Evolutionary conservation across 305 asterid species (phyloP).

Genomic region (Withania somnifera): DNA sequence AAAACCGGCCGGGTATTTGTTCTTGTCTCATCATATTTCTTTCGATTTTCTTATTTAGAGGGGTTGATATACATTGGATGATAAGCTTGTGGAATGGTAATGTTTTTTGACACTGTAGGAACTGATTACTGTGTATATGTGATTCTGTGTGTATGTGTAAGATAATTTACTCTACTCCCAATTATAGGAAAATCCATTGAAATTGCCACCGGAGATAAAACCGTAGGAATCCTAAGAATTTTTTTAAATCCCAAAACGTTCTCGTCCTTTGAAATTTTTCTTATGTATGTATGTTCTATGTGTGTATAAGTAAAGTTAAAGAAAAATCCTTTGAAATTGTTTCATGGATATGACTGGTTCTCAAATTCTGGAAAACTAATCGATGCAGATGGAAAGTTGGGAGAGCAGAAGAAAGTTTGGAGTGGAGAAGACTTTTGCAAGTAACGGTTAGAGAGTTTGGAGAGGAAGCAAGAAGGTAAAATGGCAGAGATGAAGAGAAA

Average conservation of each 20-base stretch:
- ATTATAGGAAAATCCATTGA: not conserved
- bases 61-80: conserved; percentile 1
- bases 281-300: not conserved
- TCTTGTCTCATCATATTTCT: conserved; percentile 75
- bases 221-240: not conserved
- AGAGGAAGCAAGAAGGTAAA: too few species aligned
- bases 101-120: conserved; percentile 42
- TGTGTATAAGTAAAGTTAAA: not conserved
- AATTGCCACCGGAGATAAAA: not conserved
- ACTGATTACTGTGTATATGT: conserved; percentile 36
- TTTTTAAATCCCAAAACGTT: not conserved
- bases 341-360: not conserved
- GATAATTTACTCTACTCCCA: not conserved
- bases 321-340: not conserved
- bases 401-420: too few species aligned
- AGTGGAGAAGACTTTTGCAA: too few species aligned
- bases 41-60: not conserved
- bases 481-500: too few species aligned
- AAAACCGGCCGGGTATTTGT: conserved; percentile 88
- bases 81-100: conserved; percentile 8
- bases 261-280: not conserved
- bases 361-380: not conserved
- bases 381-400: not conserved
- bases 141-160: not conserved
- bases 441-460: too few species aligned